phyloP scores from a whole-genome alignment of 768 basidiomycete species.

The Boletus rufocinnamomeus region DNA sequence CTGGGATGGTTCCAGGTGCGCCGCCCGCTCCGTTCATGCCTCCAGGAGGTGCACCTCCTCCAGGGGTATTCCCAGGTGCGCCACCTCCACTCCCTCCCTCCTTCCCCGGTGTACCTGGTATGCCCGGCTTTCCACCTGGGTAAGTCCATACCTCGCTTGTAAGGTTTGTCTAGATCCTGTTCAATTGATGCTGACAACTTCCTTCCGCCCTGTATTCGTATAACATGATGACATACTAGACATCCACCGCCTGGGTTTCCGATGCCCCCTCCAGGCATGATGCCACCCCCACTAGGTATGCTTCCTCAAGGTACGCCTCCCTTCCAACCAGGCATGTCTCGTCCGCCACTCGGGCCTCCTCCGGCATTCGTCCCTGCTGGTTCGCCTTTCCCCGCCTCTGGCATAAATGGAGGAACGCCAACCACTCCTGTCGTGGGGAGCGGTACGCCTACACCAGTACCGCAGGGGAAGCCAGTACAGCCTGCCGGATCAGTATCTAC shows the following conservation, averaged over 20 bases:
- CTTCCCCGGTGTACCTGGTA: constrained; percentile 46
- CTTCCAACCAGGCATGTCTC: constrained; percentile 39
- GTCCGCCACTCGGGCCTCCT: constrained; percentile 36
- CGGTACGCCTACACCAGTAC: constrained; percentile 24
- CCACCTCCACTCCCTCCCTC: constrained; percentile 42
- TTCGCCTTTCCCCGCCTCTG: constrained; percentile 31
- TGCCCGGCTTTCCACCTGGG: constrained; percentile 60
- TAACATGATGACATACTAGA: constrained; percentile 31
- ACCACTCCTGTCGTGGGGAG: constrained; percentile 24
- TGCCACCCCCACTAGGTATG: constrained; percentile 36
- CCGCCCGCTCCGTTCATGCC: constrained; percentile 43
- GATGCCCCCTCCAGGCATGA: constrained; percentile 46
- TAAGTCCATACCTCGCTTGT: constrained; percentile 35
- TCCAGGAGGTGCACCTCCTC: constrained; percentile 39
- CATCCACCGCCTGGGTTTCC: constrained; percentile 58
- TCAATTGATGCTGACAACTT: constrained; percentile 25
- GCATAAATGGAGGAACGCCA: constrained; percentile 27
- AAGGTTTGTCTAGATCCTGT: constrained; percentile 18
- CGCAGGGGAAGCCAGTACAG: constrained; percentile 7
- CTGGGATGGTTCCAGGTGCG: constrained; percentile 45
- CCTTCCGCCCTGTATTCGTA: constrained; percentile 4
- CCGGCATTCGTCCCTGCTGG: constrained; percentile 41
- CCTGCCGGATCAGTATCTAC: constrained; percentile 27
- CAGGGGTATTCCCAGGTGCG: constrained; percentile 41
- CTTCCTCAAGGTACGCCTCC: constrained; percentile 41